These are phyloP conservation scores for Apiospora aurea DNA, from an alignment of 2,329 filamentous ascomycete genomes.

Conservation along the genomic window DNA sequence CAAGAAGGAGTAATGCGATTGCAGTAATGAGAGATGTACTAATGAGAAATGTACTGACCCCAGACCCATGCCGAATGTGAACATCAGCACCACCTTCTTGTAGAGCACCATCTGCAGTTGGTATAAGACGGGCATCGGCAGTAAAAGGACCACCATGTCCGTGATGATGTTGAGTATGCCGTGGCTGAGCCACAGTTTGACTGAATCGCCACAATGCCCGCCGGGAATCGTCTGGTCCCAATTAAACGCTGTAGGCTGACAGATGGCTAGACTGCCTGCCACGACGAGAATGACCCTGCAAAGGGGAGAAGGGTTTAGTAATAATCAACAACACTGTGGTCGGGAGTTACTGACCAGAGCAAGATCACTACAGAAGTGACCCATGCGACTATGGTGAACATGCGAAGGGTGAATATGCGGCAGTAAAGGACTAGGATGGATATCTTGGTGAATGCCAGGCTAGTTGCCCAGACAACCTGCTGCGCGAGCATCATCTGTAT, in stretches of 20 bases:
- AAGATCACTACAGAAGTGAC: constrained; percentile 27
- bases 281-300: constrained; percentile 29
- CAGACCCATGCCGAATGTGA: constrained; percentile 42
- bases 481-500: background rate
- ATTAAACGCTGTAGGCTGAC: constrained; percentile 23
- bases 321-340: too few species aligned
- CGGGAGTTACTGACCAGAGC: constrained; percentile 21
- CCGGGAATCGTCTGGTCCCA: constrained; percentile 32
- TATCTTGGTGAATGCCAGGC: constrained; percentile 21
- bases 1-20: too few species aligned
- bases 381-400: constrained; percentile 27
- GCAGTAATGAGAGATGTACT: constrained; percentile 26
- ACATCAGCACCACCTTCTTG: constrained; percentile 42
- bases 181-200: constrained; percentile 39
- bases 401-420: constrained; percentile 11
- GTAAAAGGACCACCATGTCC: constrained; percentile 41
- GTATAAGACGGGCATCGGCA: constrained; percentile 43
- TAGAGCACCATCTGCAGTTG: constrained; percentile 39
- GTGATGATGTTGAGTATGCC: constrained; percentile 42
- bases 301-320: too few species aligned
- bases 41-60: constrained; percentile 36
- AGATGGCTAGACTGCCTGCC: constrained; percentile 13
- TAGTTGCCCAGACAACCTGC: constrained; percentile 18
- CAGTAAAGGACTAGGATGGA: constrained; percentile 24
- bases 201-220: constrained; percentile 42